Evolutionary conservation across 2,329 filamentous ascomycete species (phyloP).

Genomic region (Ophiosphaerella narmari): DNA sequence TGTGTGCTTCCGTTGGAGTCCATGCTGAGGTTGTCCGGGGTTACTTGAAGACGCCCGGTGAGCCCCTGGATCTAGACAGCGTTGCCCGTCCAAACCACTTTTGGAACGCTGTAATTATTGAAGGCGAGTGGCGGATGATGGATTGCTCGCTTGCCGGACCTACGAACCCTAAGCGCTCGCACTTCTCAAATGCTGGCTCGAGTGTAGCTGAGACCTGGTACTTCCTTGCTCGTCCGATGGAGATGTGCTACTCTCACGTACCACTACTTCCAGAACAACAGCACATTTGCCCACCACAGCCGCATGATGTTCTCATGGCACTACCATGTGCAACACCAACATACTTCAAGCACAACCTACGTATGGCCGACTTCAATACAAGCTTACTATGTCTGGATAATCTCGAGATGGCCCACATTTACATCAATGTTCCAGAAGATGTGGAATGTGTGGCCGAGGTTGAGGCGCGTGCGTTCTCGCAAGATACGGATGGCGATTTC

Average conservation of each 20-base stretch:
- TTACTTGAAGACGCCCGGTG: constrained; percentile 88
- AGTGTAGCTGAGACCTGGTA: constrained; percentile 84
- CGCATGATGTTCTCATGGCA: constrained; percentile 82
- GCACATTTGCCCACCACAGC: constrained; percentile 86
- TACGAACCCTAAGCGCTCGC: constrained; percentile 78
- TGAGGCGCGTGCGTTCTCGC: constrained; percentile 78
- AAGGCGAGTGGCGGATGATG: constrained; percentile 95
- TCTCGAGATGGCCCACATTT: constrained; percentile 89
- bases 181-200: constrained; percentile 74
- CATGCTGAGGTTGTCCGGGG: constrained; percentile 86
- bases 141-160: constrained; percentile 91
- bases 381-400: constrained; percentile 84
- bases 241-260: constrained; percentile 95
- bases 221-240: constrained; percentile 86
- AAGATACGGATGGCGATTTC: constrained; percentile 85
- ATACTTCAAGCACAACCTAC: constrained; percentile 81
- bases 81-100: constrained; percentile 92
- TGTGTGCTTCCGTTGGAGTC: constrained; percentile 89
- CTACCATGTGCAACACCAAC: constrained; percentile 84
- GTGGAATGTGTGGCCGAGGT: constrained; percentile 92
- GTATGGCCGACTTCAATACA: constrained; percentile 90
- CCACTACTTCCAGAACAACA: constrained; percentile 87
- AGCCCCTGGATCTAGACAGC: constrained; percentile 72
- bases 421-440: constrained; percentile 84
- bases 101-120: constrained; percentile 94